Percentiles rank a stretch among this genome's conserved stretches.
Evolutionary conservation across 2,329 filamentous ascomycete species (phyloP).

Genomic region (Tolypocladium ovalisporum): DNA sequence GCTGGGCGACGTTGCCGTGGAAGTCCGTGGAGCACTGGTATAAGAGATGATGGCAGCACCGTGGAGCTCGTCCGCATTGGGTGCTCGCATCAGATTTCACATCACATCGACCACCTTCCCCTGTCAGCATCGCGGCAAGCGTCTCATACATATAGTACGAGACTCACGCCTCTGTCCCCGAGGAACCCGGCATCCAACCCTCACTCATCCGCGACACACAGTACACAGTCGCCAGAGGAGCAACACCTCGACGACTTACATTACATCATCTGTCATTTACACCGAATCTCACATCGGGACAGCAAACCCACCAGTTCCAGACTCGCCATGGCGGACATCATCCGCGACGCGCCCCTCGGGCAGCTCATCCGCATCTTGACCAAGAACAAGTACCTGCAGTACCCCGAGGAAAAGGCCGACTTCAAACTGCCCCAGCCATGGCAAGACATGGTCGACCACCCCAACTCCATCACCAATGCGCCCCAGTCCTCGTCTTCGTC

Average conservation of each 20-base stretch:
- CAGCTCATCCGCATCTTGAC: conserved; percentile 46
- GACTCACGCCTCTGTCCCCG: not conserved
- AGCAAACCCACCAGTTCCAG: not conserved
- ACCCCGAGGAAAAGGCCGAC: conserved; percentile 46
- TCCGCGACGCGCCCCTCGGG: conserved; percentile 48
- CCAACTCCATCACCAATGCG: conserved; percentile 9
- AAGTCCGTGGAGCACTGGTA: not conserved
- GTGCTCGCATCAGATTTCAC: not conserved
- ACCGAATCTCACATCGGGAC: not conserved
- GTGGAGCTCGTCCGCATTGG: not conserved
- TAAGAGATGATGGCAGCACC: not conserved
- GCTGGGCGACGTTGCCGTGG: not conserved
- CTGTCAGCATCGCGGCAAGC: not conserved
- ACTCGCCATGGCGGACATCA: conserved; percentile 15
- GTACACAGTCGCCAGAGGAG: not conserved
- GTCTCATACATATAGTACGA: not conserved
- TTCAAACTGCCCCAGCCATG: conserved; percentile 38
- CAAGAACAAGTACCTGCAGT: conserved; percentile 39
- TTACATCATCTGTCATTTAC: not conserved
- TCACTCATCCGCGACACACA: not conserved
- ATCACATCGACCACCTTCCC: not conserved
- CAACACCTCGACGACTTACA: not conserved
- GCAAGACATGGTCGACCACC: conserved; percentile 22
- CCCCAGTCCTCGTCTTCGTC: conserved; percentile 2
- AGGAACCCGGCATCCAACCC: not conserved